Base-by-base conservation (phyloP, 768 basidiomycete species). In the Mrakia hoshinonis region DNA sequence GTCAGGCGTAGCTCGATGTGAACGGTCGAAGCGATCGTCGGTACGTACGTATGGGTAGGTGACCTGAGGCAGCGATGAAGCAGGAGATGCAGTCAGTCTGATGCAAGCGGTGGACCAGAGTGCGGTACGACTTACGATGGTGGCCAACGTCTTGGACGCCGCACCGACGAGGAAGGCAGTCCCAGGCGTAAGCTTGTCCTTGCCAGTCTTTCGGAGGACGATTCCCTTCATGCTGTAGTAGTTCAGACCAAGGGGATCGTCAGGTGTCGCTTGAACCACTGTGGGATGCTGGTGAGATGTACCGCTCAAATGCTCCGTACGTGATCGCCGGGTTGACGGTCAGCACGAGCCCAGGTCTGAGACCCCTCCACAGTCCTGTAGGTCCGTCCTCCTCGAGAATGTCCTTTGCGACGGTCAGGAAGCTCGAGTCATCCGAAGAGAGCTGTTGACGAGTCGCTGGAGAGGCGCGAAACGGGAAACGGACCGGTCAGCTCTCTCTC, bases 321-420 rank as follows among this genome's bases (percentile, higher is more conserved):
- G 95, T 99, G 79, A 99, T 97, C 29, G 95, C 92, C 5, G 96
- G 95, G 80, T 98, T 98, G 67, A 93, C 87, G 43, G 95, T 98
- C 43, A 99, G 84, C n/a, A 97, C 92, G 74, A 99, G 81, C 49
- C 91, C 87, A 1, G 96, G 94, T 90, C 73, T 97, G 82, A 9
- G 34, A 10, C 96, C 96, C 7, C 92, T 83, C 96, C 96, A 99
- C 2, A 98, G 82, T 11, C 91, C 94, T 2, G 85, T 83, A 2
- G 92, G 82, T 67, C 92, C 92, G 73, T 95, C 91, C 79, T 95
- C 91, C 1, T 86, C 85, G 49, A 98, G 82, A 77, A 99, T 96
- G 78, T 94, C 90, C 31, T 84, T 83, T 10, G 88, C 91, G 11
- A 96, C 89, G 38, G 82, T 84, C 26, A 90, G 73, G 81, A 99